Base-by-base conservation (phyloP, 2,329 filamentous ascomycete genomes). In the Pseudocercospora pini-densiflorae region DNA sequence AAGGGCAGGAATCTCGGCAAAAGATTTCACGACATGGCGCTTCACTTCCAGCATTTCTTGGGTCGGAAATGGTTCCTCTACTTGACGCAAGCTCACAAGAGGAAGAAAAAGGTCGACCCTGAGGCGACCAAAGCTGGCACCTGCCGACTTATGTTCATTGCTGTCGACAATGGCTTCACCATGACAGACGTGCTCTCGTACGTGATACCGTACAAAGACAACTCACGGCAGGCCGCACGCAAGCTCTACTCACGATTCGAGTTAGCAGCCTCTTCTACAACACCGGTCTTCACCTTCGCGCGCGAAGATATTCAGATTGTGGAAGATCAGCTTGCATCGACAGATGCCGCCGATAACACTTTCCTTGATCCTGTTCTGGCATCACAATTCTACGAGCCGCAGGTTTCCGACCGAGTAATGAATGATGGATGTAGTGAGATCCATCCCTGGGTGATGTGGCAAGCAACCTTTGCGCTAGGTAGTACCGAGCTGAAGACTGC, bases 361-460 rank as follows among this genome's bases (percentile, higher is more conserved):
- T 83, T 78, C 66, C 72, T 80, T 23, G 82, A 84, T 63, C 63
- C 63, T 0, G 21, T 7, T 14, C 23, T 70, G 10, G 10, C 23
- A 12, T 24, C 51, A 33, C 12, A 43, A 0, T 71, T 68, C 12
- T 21, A 31, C 1, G 65, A 72, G 10, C 12, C n/a, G 40, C 27
- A 45, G 9, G 45, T 36, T n/a, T 60, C 47, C 21, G 57, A 67
- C 31, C 40, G 67, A 19, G 62, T 81, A 5, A 85, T 85, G 83
- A 81, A 81, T 24, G 83, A 84, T 65, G 83, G 92, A 0, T 90
- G 92, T 53, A 87, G 84, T 0, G 79, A 79, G 2, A 89, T 31
- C n/a, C 55, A 19, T 27, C 57, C 16, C 12, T 45, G 23, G 62
- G 62, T 12, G 19, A 54, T 27, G 27, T 59, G 21, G 47, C 31